Base-by-base conservation (phyloP, 176 grass and related monocot species). In the Areca catechu region DNA sequence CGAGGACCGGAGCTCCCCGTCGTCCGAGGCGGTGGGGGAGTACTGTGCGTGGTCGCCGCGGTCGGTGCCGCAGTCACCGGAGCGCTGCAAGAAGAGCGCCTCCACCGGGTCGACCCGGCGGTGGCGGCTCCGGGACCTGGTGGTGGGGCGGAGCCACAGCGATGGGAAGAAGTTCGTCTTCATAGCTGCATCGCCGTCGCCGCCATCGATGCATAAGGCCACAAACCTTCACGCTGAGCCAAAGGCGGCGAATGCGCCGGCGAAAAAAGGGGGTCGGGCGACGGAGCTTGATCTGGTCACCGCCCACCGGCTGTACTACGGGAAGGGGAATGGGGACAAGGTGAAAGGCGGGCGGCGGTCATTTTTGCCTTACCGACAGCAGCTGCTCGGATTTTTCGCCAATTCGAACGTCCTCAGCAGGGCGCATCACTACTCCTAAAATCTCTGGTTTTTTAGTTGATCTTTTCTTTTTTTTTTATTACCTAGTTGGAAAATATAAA, bases 81-180 rank as follows among this genome's bases (percentile, higher is more conserved):
- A 5, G 20, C 48, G 49, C 22, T 28, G 63, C 49, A 52, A 50
- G 63, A 66, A 66, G 63, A 66, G 63, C 49, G 16, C 49, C 49
- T 66, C 63, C 63, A 66, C 63, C 2, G 63, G 63, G 23, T 52
- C 63, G 16, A 12, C 49, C n/a, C 49, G 20, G 23, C 49, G 49
- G 49, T 53, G 63, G 63, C 48, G 20, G 63, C 16, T 66, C 22
- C 22, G 63, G 63, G 22, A 66, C 63, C 22, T 66, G 63, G 16
- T 66, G 22, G 16, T 50, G 18, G 49, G 22, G 14, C 63, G 63
- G 63, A 66, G 63, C 63, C 63, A 52, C 16, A 66, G 63, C 63
- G 63, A 66, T 23, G 63, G 49, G 22, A 66, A 66, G 22, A 66
- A 66, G 22, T 66, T 66, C 49, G 21, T 27, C 2, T 66, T 66